phyloP scores from a whole-genome alignment of 208 protist species.

The Jaenimonas drosophilae region DNA sequence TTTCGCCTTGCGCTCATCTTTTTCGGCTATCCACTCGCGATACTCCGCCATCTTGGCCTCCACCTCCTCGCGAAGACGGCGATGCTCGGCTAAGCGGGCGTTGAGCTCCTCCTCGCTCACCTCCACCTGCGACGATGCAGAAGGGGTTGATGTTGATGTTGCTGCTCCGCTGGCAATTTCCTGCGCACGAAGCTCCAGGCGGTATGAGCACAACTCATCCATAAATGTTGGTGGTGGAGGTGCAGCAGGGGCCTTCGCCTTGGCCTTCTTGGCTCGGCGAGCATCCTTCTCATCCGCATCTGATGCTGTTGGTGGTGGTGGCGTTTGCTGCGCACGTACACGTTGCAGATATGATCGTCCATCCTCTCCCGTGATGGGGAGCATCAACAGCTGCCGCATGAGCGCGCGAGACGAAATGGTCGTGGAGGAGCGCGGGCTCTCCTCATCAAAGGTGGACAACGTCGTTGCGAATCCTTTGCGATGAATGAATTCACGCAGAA shows the following conservation, averaged over 20 bases:
- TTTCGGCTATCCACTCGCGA: too few species aligned
- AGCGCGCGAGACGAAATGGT: slow-evolving; percentile 66
- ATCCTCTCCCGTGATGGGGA: slow-evolving; percentile 40
- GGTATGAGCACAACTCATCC: slow-evolving; percentile 75
- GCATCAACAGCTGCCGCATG: slow-evolving; percentile 69
- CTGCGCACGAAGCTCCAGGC: slow-evolving; percentile 35
- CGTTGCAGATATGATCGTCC: slow-evolving; percentile 19
- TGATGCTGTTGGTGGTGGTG: slow-evolving; percentile 3
- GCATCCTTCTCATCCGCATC: slow-evolving; percentile 1
- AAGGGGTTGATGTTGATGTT: slow-evolving; percentile 1
- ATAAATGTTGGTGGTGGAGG: slow-evolving; percentile 45
- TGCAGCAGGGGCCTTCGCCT: slow-evolving; percentile 8
- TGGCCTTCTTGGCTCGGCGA: too few species aligned
- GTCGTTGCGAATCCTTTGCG: slow-evolving; percentile 53
- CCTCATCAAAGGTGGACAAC: slow-evolving; percentile 49
- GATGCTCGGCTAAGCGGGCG: too few species aligned
- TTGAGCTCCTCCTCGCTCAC: too few species aligned
- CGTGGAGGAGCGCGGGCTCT: slow-evolving; percentile 51
- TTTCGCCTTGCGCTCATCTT: too few species aligned
- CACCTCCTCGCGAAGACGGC: too few species aligned
- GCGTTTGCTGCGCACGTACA: neutral
- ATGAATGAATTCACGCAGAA: slow-evolving; percentile 87
- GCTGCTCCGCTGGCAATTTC: neutral
- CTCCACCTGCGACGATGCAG: too few species aligned
- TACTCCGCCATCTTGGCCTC: too few species aligned